Conservation (phyloP, 1,139 yeast genomes). For the Saccharomyces hybrid region DNA sequence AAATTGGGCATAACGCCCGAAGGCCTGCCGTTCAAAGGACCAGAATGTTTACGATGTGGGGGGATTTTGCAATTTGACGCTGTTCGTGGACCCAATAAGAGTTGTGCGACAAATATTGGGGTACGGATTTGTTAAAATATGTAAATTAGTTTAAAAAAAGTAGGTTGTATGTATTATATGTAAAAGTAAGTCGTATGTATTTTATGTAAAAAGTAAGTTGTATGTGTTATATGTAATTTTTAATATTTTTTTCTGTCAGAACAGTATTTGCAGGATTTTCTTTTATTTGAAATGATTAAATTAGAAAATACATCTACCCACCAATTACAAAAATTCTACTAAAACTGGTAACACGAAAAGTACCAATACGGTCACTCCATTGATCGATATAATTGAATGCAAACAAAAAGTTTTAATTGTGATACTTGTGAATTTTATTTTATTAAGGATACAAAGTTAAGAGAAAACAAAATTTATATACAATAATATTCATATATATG, state of each 20-base stretch:
- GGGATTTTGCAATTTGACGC: conserved; percentile 18
- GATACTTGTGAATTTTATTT: conserved; percentile 1
- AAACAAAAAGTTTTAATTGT: not conserved
- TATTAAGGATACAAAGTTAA: not conserved
- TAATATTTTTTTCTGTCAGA: not conserved
- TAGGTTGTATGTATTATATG: not conserved
- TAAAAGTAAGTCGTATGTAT: not conserved
- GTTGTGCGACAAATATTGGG: not conserved
- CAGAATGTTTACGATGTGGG: conserved; percentile 16
- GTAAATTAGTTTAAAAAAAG: not conserved
- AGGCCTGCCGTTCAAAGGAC: conserved; percentile 14
- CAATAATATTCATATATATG: not conserved
- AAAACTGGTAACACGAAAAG: too few species aligned
- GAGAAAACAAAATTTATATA: not conserved
- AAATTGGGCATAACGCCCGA: conserved; percentile 10
- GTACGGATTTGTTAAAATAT: not conserved
- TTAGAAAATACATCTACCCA: too few species aligned
- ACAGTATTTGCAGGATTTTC: too few species aligned
- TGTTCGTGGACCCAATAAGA: conserved; percentile 13
- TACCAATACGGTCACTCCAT: too few species aligned
- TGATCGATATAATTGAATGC: not conserved
- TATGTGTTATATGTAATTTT: not conserved
- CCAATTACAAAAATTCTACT: too few species aligned
- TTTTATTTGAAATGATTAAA: too few species aligned
- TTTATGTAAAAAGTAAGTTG: too few species aligned